Base-by-base conservation (phyloP, 257 asterid genomes). In the Solanum sejunctum region DNA sequence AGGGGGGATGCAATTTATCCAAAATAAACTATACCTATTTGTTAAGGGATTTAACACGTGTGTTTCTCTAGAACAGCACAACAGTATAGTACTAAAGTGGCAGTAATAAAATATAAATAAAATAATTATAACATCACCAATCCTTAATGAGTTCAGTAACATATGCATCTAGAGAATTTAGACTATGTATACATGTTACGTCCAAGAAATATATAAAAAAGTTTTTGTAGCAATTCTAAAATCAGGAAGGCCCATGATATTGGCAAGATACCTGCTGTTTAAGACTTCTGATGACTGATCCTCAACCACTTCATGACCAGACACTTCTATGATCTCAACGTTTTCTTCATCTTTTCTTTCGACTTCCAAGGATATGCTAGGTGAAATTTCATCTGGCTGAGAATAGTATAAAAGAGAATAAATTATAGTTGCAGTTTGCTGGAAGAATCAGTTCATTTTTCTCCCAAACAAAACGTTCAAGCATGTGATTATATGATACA, bases 251-350 rank as follows among this genome's bases (percentile, higher is more conserved):
- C 51, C 63, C 82, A 77, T 8, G 43, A 51, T 51, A 49, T 77
- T 77, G 3, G 63, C 63, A 51, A 77, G 17, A 82, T 61, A 82
- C 84, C 72, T 82, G 84, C 45, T 60, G 56, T 15, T 43, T n/a
- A 49, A 8, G 77, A 28, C 73, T 86, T 75, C 92, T 71, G 81
- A 70, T 79, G 87, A 81, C 88, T 84, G 81, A 69, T 70, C 66
- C 81, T 75, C 91, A 23, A 67, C 78, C 71, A 81, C 80, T 88
- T 89, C 93, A 85, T 58, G 41, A 49, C 8, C 87, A 63, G 89
- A 86, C 85, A 86, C 89, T 83, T 89, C 93, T 49, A 28, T 55
- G 28, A 87, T 87, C 56, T 87, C 91, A 64, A 32, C 87, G 77
- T 83, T 88, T 87, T 84, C 89, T 83, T 84, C 67, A 79, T 66